Evolutionary conservation across 805 yeast species (phyloP), one percentile per base, ranked within the genome.

Genomic region (Ogataea haglerorum): DNA sequence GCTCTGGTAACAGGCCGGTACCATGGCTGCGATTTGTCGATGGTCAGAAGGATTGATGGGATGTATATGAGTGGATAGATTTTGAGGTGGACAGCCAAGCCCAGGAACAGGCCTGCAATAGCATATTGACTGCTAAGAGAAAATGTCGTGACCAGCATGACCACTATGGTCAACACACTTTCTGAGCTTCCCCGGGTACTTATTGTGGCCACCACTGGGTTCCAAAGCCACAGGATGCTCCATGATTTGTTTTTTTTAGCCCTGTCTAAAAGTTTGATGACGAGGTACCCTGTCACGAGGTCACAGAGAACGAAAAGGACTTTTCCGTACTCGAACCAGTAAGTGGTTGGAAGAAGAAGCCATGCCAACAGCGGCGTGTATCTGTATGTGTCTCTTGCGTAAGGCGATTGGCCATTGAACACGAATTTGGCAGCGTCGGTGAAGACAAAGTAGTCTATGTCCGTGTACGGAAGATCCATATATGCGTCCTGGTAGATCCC

Each of bases 111-210:
- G 0, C 79, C 81, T 10, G 72, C 54, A 0, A 67, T 15, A 1
- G 67, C 25, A 7, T 60, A 59, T 24, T 59, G 46, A 3, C 51
- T 46, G n/a, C 63, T 41, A 17, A 70, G 43, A n/a, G 81, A 54
- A 28, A 57, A 65, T 52, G 76, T 79, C 0, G 85, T 54, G 30
- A 80, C 64, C 6, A 72, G 57, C 72, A 88, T 75, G 3, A 89
- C 74, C 49, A 91, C 66, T 23, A 86, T 89, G 2, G 95, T 87
- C 33, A 93, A 62, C 1, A 93, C 71, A 46, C 96, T 89, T 56
- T 93, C 99, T 0, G 96, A 84, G 19, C 93, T 85, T 1, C 99
- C 99, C 33, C 99, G 70, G 0, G 97, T 88, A 49, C 91, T 81
- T 35, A 93, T 93, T 1, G 95, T 88, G 23, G 83, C 78, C 0